Evolutionary conservation across 2,329 filamentous ascomycete species (phyloP).

Genomic region (Penicillium sp.): DNA sequence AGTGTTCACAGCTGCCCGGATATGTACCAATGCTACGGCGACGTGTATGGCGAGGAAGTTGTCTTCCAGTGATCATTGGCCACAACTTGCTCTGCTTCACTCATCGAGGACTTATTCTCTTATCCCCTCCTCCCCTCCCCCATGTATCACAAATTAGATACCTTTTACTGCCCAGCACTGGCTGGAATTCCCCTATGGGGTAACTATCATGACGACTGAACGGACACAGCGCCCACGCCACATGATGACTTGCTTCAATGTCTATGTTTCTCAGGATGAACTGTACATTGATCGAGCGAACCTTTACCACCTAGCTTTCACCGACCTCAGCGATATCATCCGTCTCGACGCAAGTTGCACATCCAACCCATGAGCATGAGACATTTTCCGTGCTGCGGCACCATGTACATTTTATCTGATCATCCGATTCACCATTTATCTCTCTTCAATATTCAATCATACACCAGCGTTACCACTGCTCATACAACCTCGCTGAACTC

Average conservation of each 20-base stretch:
- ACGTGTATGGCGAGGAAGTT: slow-evolving; percentile 27
- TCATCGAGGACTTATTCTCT: background rate
- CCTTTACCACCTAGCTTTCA: background rate
- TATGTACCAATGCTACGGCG: slow-evolving; percentile 24
- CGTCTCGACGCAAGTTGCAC: background rate
- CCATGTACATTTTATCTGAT: slow-evolving; percentile 7
- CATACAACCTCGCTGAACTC: too few relatives aligned
- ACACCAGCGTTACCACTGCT: background rate
- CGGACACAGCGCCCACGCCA: slow-evolving; percentile 17
- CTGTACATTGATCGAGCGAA: slow-evolving; percentile 13
- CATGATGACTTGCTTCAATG: slow-evolving; percentile 24
- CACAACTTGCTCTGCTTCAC: background rate
- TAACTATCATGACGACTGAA: slow-evolving; percentile 4
- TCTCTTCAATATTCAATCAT: background rate
- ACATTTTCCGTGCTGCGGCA: slow-evolving; percentile 5
- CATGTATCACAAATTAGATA: slow-evolving; percentile 1
- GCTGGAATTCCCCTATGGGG: slow-evolving; percentile 2
- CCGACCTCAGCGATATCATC: background rate
- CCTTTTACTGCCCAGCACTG: background rate
- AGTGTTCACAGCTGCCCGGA: slow-evolving; percentile 22
- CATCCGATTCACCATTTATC: background rate
- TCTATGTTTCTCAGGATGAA: slow-evolving; percentile 16
- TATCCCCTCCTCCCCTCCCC: too few relatives aligned
- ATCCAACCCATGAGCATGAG: background rate
- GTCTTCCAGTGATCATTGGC: slow-evolving; percentile 7